Evolutionary conservation across 805 yeast species (phyloP).

Genomic region (Barnettozyma pratensis): DNA sequence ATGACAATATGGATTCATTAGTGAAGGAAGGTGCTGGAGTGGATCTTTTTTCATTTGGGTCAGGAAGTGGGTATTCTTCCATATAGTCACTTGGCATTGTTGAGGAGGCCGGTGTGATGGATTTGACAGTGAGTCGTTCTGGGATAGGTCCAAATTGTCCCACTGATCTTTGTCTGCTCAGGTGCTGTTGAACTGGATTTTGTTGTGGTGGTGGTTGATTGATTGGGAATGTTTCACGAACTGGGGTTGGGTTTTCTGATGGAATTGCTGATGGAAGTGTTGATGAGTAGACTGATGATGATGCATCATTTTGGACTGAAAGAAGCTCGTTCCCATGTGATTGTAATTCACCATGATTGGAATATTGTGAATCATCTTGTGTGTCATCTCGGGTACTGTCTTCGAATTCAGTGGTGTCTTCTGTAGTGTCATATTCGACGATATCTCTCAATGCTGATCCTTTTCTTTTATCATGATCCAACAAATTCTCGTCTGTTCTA

Average conservation of each 20-base stretch:
- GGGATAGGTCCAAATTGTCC: conserved; percentile 11
- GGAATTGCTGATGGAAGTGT: conserved; percentile 16
- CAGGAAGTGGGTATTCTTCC: conserved; percentile 18
- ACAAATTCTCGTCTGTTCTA: conserved; percentile 12
- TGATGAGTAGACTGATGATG: conserved; percentile 24
- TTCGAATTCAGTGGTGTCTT: neutral
- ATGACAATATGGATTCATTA: conserved; percentile 30
- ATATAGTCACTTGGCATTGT: neutral
- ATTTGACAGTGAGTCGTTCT: conserved; percentile 8
- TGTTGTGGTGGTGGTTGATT: neutral
- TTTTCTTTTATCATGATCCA: neutral
- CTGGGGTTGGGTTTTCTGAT: conserved; percentile 16
- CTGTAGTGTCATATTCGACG: neutral
- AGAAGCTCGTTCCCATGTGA: neutral
- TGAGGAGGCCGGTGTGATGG: conserved; percentile 1
- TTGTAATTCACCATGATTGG: neutral
- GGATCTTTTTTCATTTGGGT: conserved; percentile 21
- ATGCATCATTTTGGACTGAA: conserved; percentile 9
- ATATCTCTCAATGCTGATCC: conserved; percentile 1
- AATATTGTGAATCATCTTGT: neutral
- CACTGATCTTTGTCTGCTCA: neutral
- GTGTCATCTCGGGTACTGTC: neutral
- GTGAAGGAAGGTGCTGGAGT: conserved; percentile 29
- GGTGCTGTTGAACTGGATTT: neutral
- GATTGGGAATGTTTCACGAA: conserved; percentile 12